phyloP scores from a whole-genome alignment of 305 asterid species.

The Fraxinus floribunda region DNA sequence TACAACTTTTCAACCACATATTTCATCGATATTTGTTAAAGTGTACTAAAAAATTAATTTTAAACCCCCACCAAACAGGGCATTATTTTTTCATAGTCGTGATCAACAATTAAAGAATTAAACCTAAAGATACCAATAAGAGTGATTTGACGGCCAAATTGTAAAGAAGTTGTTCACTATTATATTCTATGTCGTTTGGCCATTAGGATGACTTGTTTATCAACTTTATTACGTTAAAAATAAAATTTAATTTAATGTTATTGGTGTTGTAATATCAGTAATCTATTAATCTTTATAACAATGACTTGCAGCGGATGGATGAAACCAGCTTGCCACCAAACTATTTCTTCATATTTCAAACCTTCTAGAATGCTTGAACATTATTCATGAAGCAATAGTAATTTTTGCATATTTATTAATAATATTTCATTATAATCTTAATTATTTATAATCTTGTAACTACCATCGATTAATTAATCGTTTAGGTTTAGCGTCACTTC shows the following conservation, averaged over 20 bases:
- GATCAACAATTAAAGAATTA: too few relatives aligned
- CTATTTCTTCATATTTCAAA: not conserved
- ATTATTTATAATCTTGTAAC: too few relatives aligned
- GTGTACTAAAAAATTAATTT: too few relatives aligned
- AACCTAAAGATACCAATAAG: not conserved
- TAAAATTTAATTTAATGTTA: not conserved
- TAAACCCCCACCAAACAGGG: too few relatives aligned
- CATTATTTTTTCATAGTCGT: too few relatives aligned
- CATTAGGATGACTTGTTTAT: not conserved
- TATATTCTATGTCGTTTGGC: not conserved
- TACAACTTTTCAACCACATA: too few relatives aligned
- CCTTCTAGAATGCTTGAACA: constrained; percentile 6
- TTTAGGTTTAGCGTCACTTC: not conserved
- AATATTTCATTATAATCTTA: too few relatives aligned
- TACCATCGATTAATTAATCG: not conserved
- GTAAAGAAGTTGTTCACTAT: not conserved
- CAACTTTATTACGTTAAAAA: not conserved
- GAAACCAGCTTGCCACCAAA: constrained; percentile 23
- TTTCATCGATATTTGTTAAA: too few relatives aligned
- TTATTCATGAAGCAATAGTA: not conserved
- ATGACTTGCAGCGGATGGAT: not conserved
- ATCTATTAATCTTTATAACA: not conserved
- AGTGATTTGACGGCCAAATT: not conserved
- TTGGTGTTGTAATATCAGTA: not conserved
- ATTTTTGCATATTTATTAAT: not conserved